Evolutionary conservation across 768 basidiomycete species (phyloP), one percentile per base, ranked within the genome.

Genomic region (Auricularia auricula-judae): DNA sequence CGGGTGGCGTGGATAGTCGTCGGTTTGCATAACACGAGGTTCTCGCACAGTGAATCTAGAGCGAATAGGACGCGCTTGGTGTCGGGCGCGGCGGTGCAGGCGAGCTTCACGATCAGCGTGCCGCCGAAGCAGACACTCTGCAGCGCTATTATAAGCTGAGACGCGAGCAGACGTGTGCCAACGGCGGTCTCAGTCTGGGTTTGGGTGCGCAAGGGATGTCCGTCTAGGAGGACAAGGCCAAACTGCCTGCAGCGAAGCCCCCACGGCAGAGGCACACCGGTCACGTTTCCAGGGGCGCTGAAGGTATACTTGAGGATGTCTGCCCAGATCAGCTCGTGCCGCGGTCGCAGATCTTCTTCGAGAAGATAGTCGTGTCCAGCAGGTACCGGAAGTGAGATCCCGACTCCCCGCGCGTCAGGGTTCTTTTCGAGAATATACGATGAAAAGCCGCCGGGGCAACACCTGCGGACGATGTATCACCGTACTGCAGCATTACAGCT

Each of bases 141-240:
- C 18, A 76, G 69, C 2, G 68, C 74, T 39, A 73, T 71, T 62
- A 76, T 68, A 56, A 77, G 58, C 67, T 76, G 74, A 11, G 72
- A 68, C 35, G 75, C 70, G 29, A 73, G 67, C 33, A 75, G 70
- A 29, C 71, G 70, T 44, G 71, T 71, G 62, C 65, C 61, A 63
- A 68, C 68, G 39, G 59, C 62, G 29, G 44, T 23, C 34, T 67
- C 66, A 3, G 65, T 62, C 16, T 21, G n/a, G 47, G 53, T 61
- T 35, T 64, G 64, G 53, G 65, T 69, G 53, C 76, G 74, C 18
- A 75, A 65, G 2, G 71, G 72, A 63, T 76, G 76, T 11, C 71
- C 76, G 61, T 76, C 76, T 62, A 76, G 70, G 10, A 75, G 65
- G 18, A 74, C 74, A 18, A 77, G 65, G 60, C 72, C 71, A 65